Evolutionary conservation across 495 filamentous ascomycete species (phyloP), one percentile per base, ranked within the genome.

Genomic region (Aspergillus egyptiacus): DNA sequence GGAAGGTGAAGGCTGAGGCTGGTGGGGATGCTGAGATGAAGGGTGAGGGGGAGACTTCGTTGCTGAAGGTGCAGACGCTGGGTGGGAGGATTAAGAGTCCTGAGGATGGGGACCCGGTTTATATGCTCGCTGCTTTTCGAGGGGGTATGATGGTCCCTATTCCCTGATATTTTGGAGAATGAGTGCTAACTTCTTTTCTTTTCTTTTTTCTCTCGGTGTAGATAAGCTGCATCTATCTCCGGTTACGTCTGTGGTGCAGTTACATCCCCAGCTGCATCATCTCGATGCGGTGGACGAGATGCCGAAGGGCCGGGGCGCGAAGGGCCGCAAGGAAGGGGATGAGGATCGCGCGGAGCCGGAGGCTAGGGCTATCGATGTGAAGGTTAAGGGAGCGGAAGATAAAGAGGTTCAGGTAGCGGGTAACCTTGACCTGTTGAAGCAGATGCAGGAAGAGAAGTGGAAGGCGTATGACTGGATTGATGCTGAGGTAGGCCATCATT

Each of bases 261-360:
- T 91, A 55, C 78, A 84, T 4, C 83, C 87, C 3, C 82, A 89
- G 53, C 79, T 87, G 52, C 80, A 85, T 55, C 85, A 91, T 60
- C 58, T 90, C 19, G 87, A 90, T 62, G 86, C 87, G 0, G 42
- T 77, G 34, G 67, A 76, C 30, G 83, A 86, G 38, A 56, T 64
- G 45, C 70, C 59, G 28, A 60, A 50, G 0, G 67, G 66, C 35
- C 62, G 56, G 3, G 50, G 62, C 35, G 51, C 57, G 4, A 68
- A 69, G 41, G 60, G 56, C 17, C 44, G 52, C 30, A 75, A 74
- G 31, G 70, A 72, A 31, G 67, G 61, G 6, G 69, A 74, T 9
- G 73, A 73, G 9, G 70, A 78, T 5, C 64, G 74, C 18, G 60
- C 68, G 5, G 65, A 72, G 24, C 53, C 51, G 15, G 81, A 83